These are phyloP conservation scores for Suaeda aralocaspica DNA, from an alignment of 148 eudicot species.

Conservation along the genomic window DNA sequence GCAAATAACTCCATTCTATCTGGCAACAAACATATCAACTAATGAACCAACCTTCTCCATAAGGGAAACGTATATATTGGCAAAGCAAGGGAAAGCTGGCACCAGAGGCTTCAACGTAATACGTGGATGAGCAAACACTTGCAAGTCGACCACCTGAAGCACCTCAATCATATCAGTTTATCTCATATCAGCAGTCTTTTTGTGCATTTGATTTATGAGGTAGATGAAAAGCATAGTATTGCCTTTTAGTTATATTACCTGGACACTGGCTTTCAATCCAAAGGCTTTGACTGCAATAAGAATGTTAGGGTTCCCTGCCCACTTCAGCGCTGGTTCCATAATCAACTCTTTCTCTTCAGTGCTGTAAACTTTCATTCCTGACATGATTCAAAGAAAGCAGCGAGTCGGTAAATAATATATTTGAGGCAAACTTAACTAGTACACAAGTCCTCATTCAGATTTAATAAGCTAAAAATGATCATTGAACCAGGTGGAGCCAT, in stretches of 20 bases:
- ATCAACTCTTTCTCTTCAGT: slow-evolving; percentile 96
- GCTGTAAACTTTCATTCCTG: slow-evolving; percentile 82
- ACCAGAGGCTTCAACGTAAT: slow-evolving; percentile 92
- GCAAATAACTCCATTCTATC: no score
- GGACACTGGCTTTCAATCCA: slow-evolving; percentile 82
- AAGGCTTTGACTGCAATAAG: slow-evolving; percentile 67
- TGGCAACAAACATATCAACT: no score
- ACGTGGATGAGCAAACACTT: slow-evolving; percentile 93
- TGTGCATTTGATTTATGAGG: neutral
- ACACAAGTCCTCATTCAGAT: neutral
- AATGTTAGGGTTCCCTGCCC: slow-evolving; percentile 96
- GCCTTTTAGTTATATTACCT: slow-evolving; percentile 38
- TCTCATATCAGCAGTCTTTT: slow-evolving; percentile 1
- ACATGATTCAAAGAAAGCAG: slow-evolving; percentile 17
- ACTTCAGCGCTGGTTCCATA: slow-evolving; percentile 76
- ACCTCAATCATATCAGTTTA: slow-evolving; percentile 10
- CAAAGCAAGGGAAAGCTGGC: slow-evolving; percentile 91
- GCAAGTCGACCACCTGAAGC: slow-evolving; percentile 86
- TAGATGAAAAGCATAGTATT: neutral
- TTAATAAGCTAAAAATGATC: neutral
- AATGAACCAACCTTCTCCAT: slow-evolving; percentile 68
- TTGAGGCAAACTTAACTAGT: neutral
- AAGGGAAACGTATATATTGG: slow-evolving; percentile 76
- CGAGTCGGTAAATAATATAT: slow-evolving; percentile 6
- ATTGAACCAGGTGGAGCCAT: no score